Percentiles rank a stretch among this genome's conserved stretches.
These are phyloP conservation scores for Quercus wislizeni DNA, from an alignment of 306 rosid species.

Conservation along the genomic window DNA sequence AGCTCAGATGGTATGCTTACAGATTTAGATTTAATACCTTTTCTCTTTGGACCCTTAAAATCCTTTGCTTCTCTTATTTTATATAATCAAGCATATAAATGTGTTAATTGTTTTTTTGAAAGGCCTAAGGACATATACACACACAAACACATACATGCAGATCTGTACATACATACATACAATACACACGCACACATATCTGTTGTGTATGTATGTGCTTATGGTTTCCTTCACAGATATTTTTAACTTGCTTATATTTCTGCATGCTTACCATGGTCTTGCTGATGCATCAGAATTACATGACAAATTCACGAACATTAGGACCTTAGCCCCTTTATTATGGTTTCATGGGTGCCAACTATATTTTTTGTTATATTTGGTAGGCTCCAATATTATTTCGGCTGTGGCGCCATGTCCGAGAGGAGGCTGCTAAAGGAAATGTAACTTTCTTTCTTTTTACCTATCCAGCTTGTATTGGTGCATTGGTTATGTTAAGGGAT, in stretches of 20 bases:
- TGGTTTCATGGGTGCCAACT: constrained; percentile 7
- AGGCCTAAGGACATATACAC: neutral
- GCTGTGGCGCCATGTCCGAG: constrained; percentile 56
- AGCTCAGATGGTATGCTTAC: constrained; percentile 59
- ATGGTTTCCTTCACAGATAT: neutral
- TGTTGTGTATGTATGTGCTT: neutral
- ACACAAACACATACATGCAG: neutral
- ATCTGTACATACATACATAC: neutral
- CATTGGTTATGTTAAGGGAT: constrained; percentile 20
- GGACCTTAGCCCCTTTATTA: neutral
- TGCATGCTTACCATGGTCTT: constrained; percentile 9
- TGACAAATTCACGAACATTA: constrained; percentile 3
- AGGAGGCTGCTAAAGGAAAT: constrained; percentile 69
- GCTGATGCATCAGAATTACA: neutral
- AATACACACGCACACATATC: neutral
- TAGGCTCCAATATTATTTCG: constrained; percentile 86
- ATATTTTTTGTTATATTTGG: constrained; percentile 20
- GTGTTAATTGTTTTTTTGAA: neutral
- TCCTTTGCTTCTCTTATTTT: neutral
- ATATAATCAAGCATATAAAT: neutral
- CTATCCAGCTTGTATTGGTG: constrained; percentile 11
- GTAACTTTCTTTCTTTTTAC: constrained; percentile 43
- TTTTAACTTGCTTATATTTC: neutral
- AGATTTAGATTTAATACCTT: neutral
- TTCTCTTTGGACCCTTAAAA: neutral